Evolutionary conservation across 106 monocot species (phyloP).

Genomic region (Agapanthus africanus): DNA sequence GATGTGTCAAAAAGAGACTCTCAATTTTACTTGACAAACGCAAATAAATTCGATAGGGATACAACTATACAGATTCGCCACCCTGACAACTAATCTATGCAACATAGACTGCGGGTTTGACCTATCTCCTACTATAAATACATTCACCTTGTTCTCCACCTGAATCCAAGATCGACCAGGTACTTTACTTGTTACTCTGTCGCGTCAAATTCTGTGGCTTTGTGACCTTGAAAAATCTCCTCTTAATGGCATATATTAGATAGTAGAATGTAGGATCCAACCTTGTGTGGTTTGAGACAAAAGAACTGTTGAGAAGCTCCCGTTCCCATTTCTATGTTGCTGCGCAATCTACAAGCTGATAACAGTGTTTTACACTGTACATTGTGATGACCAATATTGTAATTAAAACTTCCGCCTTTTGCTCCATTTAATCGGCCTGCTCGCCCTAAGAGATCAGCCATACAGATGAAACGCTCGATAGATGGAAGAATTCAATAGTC

Average conservation of each 20-base stretch:
- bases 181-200: conserved; percentile 35
- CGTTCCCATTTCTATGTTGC: conserved; percentile 39
- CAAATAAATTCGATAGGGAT: too few relatives aligned
- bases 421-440: conserved; percentile 45
- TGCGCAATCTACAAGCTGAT: conserved; percentile 51
- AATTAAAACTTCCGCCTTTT: conserved; percentile 49
- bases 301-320: conserved; percentile 40
- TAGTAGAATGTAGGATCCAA: conserved; percentile 45
- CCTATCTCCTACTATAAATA: too few relatives aligned
- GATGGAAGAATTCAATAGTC: conserved; percentile 40
- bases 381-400: conserved; percentile 38
- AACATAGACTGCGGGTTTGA: too few relatives aligned
- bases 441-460: conserved; percentile 76
- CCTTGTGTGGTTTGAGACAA: conserved; percentile 41
- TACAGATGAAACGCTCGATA: conserved; percentile 63
- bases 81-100: too few relatives aligned
- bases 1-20: too few relatives aligned
- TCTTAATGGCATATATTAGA: conserved; percentile 54
- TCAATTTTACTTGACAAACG: too few relatives aligned
- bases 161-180: conserved; percentile 74
- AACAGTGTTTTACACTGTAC: conserved; percentile 63
- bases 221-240: conserved; percentile 36
- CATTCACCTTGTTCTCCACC: too few relatives aligned
- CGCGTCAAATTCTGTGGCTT: conserved; percentile 36
- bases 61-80: too few relatives aligned